Evolutionary conservation across 371 early-diverging fungal species (phyloP), one percentile per base, ranked within the genome.

Genomic region (Synchytrium microbalum): DNA sequence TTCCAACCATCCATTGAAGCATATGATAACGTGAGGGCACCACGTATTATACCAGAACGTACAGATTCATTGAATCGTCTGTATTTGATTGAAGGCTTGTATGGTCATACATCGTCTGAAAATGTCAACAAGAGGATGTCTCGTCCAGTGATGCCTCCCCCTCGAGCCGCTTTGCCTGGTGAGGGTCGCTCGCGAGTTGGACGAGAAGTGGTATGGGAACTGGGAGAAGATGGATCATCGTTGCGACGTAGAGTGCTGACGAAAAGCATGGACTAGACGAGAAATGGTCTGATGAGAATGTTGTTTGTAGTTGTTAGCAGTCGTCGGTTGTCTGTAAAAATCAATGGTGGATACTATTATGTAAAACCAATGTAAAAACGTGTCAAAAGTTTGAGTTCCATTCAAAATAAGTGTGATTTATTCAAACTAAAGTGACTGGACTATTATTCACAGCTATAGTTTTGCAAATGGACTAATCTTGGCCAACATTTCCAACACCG

Each of bases 401-500:
- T n/a, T n/a, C n/a, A n/a, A n/a, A n/a, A n/a, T n/a, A n/a, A n/a
- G n/a, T n/a, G n/a, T n/a, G n/a, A n/a, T n/a, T n/a, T n/a, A n/a
- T n/a, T n/a, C n/a, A n/a, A n/a, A n/a, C n/a, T n/a, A n/a, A n/a
- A n/a, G n/a, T n/a, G n/a, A n/a, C n/a, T n/a, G n/a, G n/a, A n/a
- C n/a, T n/a, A n/a, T n/a, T n/a, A n/a, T n/a, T n/a, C n/a, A n/a
- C n/a, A n/a, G n/a, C n/a, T n/a, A n/a, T n/a, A n/a, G n/a, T n/a
- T n/a, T n/a, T n/a, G n/a, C n/a, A n/a, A n/a, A n/a, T n/a, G n/a
- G n/a, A n/a, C n/a, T n/a, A n/a, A 55, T 24, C 24, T 28, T 55
- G 13, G 23, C 56, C 23, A 55, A 5, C 56, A 55, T 55, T 25
- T 55, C 56, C 56, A 25, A n/a, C 56, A 55, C 56, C 56, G 24